Conservation (phyloP, 2,329 filamentous ascomycete species). For the Trichoderma guizhouense region DNA sequence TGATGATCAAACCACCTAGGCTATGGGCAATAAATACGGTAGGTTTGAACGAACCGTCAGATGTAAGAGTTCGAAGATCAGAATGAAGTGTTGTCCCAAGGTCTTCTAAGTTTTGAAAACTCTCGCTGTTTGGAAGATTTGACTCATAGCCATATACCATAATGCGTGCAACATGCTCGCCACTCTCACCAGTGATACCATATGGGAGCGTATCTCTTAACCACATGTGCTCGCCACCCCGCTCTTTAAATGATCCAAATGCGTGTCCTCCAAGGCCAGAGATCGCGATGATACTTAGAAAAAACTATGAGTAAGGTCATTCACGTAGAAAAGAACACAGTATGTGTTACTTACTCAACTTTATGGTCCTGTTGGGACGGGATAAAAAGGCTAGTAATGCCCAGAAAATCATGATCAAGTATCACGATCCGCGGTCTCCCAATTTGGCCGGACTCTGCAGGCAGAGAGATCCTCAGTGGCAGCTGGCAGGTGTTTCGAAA, state of each 20-base stretch:
- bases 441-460: neutral
- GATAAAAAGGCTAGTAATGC: neutral
- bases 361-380: neutral
- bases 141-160: neutral
- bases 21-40: constrained; percentile 1
- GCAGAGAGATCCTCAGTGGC: neutral
- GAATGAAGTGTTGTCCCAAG: neutral
- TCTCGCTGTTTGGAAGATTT: neutral
- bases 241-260: neutral
- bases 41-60: neutral
- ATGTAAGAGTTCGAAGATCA: neutral
- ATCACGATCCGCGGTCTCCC: no score
- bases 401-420: neutral
- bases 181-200: neutral
- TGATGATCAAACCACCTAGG: neutral
- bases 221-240: neutral
- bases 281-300: neutral
- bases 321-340: no score
- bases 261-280: neutral
- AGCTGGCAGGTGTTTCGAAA: neutral
- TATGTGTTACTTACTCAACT: neutral
- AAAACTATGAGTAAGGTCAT: no score
- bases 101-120: neutral
- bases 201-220: neutral
- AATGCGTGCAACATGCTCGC: neutral